A percentile compares a stretch with the other conserved stretches of the same genome.
These are phyloP conservation scores for Nakaseomyces nivariensis DNA, from an alignment of 1,139 yeast genomes.

Conservation along the genomic window DNA sequence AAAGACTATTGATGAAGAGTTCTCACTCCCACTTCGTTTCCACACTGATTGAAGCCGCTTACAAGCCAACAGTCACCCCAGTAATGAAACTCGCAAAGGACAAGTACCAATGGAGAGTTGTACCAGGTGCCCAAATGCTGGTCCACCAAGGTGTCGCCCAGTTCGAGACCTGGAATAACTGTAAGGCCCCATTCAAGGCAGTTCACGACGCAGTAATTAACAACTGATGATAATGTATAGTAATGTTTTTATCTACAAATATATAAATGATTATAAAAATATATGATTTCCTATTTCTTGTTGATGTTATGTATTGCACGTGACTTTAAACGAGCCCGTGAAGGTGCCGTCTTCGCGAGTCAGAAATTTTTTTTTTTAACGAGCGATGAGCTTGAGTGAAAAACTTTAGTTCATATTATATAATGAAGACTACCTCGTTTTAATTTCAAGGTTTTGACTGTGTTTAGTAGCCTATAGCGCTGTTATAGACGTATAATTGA, in stretches of 20 bases:
- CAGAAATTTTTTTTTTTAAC: no score
- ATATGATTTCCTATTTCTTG: not conserved
- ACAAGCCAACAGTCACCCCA: constrained; percentile 79
- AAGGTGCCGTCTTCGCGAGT: no score
- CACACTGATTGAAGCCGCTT: constrained; percentile 79
- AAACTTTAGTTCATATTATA: no score
- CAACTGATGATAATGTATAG: not conserved
- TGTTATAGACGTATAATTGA: no score
- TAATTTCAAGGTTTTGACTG: no score
- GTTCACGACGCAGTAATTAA: constrained; percentile 49
- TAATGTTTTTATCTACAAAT: no score
- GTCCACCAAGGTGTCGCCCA: constrained; percentile 89
- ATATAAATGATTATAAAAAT: not conserved
- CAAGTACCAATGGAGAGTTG: constrained; percentile 54
- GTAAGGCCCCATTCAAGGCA: constrained; percentile 49
- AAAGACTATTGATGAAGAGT: constrained; percentile 36
- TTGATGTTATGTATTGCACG: not conserved
- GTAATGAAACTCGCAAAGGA: constrained; percentile 66
- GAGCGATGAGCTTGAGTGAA: no score
- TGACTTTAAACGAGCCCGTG: not conserved
- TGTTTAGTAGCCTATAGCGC: no score
- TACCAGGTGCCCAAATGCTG: constrained; percentile 86
- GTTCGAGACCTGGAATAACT: constrained; percentile 69
- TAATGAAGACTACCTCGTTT: no score
- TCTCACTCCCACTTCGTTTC: constrained; percentile 36